Conservation (phyloP, 306 rosid genomes). For the Acacia crassicarpa region DNA sequence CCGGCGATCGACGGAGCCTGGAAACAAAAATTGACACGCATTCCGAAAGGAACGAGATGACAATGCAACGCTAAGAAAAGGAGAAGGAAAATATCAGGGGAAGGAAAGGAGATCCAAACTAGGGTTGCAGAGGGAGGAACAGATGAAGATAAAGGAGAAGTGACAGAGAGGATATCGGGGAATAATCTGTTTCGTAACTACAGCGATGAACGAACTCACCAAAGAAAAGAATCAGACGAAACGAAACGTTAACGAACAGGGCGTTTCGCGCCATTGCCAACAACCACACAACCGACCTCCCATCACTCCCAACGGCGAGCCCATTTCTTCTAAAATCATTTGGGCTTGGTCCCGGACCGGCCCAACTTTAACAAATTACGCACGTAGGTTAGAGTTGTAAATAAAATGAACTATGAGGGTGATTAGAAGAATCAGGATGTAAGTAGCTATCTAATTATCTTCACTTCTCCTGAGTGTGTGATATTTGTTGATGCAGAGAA, state of each 20-base stretch:
- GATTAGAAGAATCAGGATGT: background rate
- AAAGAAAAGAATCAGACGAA: background rate
- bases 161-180: background rate
- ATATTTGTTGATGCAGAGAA: constrained; percentile 24
- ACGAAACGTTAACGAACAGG: background rate
- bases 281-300: no score
- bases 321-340: background rate
- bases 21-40: constrained; percentile 13
- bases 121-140: constrained; percentile 20
- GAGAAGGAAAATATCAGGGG: background rate
- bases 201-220: background rate
- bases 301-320: background rate
- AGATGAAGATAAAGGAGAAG: constrained; percentile 33
- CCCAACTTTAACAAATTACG: background rate
- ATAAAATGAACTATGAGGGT: constrained; percentile 37
- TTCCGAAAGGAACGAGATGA: constrained; percentile 24
- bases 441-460: constrained; percentile 11
- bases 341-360: background rate
- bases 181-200: background rate
- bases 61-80: constrained; percentile 1
- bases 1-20: constrained; percentile 21
- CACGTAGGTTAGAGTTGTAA: constrained; percentile 39
- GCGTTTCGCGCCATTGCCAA: background rate
- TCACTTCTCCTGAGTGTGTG: constrained; percentile 29
- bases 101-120: constrained; percentile 14